Conservation (phyloP, 768 basidiomycete species). For the Leccinum imitatum region DNA sequence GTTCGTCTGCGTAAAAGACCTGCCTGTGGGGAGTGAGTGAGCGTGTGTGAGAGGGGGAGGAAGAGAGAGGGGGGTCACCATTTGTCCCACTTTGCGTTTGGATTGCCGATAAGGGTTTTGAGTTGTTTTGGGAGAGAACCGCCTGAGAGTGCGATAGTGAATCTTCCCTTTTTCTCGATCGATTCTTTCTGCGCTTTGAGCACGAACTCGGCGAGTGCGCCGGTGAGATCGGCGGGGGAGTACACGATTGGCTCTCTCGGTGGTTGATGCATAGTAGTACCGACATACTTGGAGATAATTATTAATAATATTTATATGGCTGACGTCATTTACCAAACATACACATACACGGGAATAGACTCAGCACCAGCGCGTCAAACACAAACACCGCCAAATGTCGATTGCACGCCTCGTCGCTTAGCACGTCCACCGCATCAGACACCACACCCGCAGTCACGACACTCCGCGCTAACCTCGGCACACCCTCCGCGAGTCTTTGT, state of each 20-base stretch:
- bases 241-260: conserved; percentile 68
- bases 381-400: conserved; percentile 72
- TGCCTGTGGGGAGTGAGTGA: conserved; percentile 62
- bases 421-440: conserved; percentile 40
- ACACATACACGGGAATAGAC: conserved; percentile 62
- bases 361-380: conserved; percentile 68
- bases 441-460: conserved; percentile 29
- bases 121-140: conserved; percentile 88
- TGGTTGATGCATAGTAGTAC: conserved; percentile 42
- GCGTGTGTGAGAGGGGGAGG: neutral
- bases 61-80: conserved; percentile 56
- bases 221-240: conserved; percentile 52
- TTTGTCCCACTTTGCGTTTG: conserved; percentile 85
- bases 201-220: conserved; percentile 77
- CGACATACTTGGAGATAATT: neutral
- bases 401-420: conserved; percentile 62
- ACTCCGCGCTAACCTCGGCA: conserved; percentile 42
- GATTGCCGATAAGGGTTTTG: conserved; percentile 60
- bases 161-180: conserved; percentile 83
- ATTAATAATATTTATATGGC: neutral
- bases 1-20: conserved; percentile 96
- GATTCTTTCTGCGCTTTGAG: conserved; percentile 87
- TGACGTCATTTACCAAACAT: conserved; percentile 14
- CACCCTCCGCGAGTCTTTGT: conserved; percentile 35
- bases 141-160: conserved; percentile 92